These are phyloP conservation scores for Aspergillus persii DNA, from an alignment of 2,329 filamentous ascomycete genomes.

Conservation along the genomic window DNA sequence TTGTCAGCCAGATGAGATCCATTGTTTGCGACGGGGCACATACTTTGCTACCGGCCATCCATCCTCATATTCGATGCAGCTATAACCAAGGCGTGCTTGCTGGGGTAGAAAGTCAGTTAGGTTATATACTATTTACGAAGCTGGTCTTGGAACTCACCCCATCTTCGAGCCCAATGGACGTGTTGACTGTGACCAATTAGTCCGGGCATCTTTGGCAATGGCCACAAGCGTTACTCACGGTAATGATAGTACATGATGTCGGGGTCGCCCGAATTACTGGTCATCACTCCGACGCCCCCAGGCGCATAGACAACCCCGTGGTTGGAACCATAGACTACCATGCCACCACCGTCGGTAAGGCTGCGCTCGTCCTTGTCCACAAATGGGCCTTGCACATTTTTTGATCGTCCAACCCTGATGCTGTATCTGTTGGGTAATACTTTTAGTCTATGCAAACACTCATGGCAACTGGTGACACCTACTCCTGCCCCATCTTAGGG, in stretches of 20 bases:
- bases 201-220: not conserved
- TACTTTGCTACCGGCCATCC: slow-evolving; percentile 36
- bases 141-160: slow-evolving; percentile 17
- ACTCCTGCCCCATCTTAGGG: slow-evolving; percentile 31
- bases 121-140: not conserved
- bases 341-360: slow-evolving; percentile 34
- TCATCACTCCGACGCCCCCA: slow-evolving; percentile 36
- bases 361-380: slow-evolving; percentile 27
- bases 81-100: slow-evolving; percentile 39
- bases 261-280: slow-evolving; percentile 19
- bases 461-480: slow-evolving; percentile 10
- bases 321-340: slow-evolving; percentile 38
- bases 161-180: slow-evolving; percentile 28
- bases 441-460: not conserved
- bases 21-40: not conserved
- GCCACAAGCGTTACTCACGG: slow-evolving; percentile 18
- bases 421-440: slow-evolving; percentile 23
- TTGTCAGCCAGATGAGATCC: not conserved
- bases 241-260: slow-evolving; percentile 44
- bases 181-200: slow-evolving; percentile 27
- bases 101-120: slow-evolving; percentile 11
- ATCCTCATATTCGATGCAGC: slow-evolving; percentile 35
- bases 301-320: slow-evolving; percentile 39
- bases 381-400: slow-evolving; percentile 33
- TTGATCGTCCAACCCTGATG: slow-evolving; percentile 38